These are phyloP conservation scores for Rhizopus sp. DNA, from an alignment of 371 early-diverging fungal genomes.

Conservation along the genomic window DNA sequence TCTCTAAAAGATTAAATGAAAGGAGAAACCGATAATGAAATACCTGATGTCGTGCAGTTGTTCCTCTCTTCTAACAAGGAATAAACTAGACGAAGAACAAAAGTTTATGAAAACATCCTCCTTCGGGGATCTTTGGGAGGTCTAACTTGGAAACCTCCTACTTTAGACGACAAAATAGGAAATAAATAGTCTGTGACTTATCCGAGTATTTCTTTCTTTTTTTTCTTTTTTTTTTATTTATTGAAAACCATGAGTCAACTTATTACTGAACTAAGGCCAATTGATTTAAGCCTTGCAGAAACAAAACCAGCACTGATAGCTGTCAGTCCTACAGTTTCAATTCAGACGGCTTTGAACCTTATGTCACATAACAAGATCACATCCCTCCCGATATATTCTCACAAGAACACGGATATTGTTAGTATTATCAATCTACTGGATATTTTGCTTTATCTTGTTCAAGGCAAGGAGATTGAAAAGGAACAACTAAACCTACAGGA, in stretches of 20 bases:
- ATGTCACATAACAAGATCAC: constrained; percentile 51
- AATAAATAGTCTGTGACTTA: neutral
- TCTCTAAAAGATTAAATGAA: too few relatives aligned
- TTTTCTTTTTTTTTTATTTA: neutral
- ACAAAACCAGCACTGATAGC: constrained; percentile 48
- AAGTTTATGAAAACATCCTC: too few relatives aligned
- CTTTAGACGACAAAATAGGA: neutral
- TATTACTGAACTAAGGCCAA: constrained; percentile 35
- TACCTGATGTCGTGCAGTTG: too few relatives aligned
- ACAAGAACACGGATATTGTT: constrained; percentile 51
- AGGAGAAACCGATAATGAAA: too few relatives aligned
- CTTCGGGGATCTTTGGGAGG: too few relatives aligned
- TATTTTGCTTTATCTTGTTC: constrained; percentile 50
- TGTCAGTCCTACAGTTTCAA: constrained; percentile 50
- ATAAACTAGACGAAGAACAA: too few relatives aligned
- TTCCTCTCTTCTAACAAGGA: too few relatives aligned
- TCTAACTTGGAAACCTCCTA: neutral
- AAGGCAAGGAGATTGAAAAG: constrained; percentile 31
- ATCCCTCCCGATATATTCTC: constrained; percentile 62
- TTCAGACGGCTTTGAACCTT: constrained; percentile 49
- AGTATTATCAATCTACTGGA: constrained; percentile 61
- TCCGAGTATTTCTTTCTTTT: neutral
- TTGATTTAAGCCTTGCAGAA: constrained; percentile 37
- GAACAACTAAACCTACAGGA: constrained; percentile 43
- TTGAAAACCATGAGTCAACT: neutral